phyloP scores from a whole-genome alignment of 306 rosid genomes.

The Urtica urens region DNA sequence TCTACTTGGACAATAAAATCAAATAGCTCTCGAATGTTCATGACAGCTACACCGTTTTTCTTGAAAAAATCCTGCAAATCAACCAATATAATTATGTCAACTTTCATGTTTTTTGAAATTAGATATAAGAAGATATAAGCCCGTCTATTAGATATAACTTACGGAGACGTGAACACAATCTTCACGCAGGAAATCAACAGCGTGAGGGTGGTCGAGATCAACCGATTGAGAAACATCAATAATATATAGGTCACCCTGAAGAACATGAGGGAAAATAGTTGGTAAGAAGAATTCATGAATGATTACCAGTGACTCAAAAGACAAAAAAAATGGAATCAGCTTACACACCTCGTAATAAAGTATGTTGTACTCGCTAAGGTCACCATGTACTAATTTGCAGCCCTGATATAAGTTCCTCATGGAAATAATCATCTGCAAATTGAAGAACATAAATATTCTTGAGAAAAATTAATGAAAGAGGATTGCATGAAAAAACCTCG shows the following conservation, averaged over 20 bases:
- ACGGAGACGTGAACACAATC: slow-evolving; percentile 78
- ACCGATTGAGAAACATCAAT: slow-evolving; percentile 95
- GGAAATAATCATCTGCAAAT: slow-evolving; percentile 55
- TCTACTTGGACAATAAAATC: slow-evolving; percentile 85
- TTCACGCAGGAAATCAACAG: slow-evolving; percentile 72
- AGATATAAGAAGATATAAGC: background rate
- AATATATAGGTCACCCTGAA: slow-evolving; percentile 76
- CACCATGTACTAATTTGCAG: slow-evolving; percentile 91
- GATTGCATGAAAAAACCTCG: background rate
- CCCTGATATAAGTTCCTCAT: slow-evolving; percentile 85
- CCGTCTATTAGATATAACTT: slow-evolving; percentile 8
- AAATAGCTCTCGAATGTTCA: slow-evolving; percentile 71
- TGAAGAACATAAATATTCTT: slow-evolving; percentile 1
- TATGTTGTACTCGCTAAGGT: slow-evolving; percentile 83
- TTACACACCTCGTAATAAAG: slow-evolving; percentile 64
- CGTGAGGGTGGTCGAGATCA: slow-evolving; percentile 81
- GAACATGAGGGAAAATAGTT: slow-evolving; percentile 7
- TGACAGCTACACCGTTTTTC: slow-evolving; percentile 85
- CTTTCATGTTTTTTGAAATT: background rate
- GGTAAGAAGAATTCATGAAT: background rate
- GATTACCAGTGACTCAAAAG: too few relatives aligned
- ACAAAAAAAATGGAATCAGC: background rate
- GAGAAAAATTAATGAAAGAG: background rate
- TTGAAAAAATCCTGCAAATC: slow-evolving; percentile 64
- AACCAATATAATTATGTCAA: slow-evolving; percentile 3